Conservation (phyloP, 495 filamentous ascomycete genomes). For the Achaetomiella virescens region DNA sequence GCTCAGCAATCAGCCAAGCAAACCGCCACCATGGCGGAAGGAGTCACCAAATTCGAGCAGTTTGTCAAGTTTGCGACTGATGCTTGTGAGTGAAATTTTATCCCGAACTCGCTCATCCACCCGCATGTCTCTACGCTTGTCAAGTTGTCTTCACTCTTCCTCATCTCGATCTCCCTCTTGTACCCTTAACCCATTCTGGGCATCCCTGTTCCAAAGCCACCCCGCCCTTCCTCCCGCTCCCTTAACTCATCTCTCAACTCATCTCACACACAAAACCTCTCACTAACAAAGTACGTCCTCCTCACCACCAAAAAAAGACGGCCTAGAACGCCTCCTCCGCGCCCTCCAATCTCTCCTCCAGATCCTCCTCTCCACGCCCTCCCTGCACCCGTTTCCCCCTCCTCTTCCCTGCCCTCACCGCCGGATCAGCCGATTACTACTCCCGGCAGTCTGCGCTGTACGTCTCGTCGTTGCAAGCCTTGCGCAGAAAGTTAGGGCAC, state of each 20-base stretch:
- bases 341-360: constrained; percentile 48
- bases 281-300: constrained; percentile 9
- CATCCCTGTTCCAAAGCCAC: too few species aligned
- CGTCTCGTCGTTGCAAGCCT: too few species aligned
- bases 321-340: constrained; percentile 58
- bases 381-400: not conserved
- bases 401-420: constrained; percentile 3
- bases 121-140: too few species aligned
- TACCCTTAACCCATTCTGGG: too few species aligned
- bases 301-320: constrained; percentile 30
- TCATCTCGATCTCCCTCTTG: too few species aligned
- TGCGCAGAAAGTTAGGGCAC: too few species aligned
- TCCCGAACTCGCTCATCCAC: too few species aligned
- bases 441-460: constrained; percentile 1
- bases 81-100: constrained; percentile 27
- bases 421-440: constrained; percentile 3
- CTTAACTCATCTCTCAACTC: too few species aligned
- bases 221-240: too few species aligned
- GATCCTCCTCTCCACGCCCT: constrained; percentile 12
- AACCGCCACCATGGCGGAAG: constrained; percentile 2
- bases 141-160: too few species aligned
- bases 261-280: not conserved
- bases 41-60: constrained; percentile 28
- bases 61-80: constrained; percentile 40
- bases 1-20: not conserved